Base-by-base conservation (phyloP, 768 basidiomycete genomes). In the Candolleomyces aberdarensis region DNA sequence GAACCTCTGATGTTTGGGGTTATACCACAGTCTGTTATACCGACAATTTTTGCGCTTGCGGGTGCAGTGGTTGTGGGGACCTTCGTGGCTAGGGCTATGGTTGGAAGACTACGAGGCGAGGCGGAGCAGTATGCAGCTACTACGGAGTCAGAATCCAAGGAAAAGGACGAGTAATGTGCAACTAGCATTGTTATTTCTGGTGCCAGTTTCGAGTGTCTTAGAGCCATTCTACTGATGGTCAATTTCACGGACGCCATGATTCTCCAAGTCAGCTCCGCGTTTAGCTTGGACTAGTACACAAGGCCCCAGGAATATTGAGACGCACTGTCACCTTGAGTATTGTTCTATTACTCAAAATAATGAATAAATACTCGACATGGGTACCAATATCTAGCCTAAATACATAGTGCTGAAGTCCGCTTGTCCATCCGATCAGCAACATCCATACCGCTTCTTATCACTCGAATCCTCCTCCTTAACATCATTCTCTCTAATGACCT, bases 401-500 rank as follows among this genome's bases (percentile, higher is more conserved):
- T 36, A 7, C 36, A 7, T 36, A 36, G 36, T 6, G 11, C 36
- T 36, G 32, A 36, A 36, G 36, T 36, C 36, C 36, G 11, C 6
- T 36, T 36, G 36, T 36, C 36, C 6, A 36, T 36, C 36, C 6
- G 36, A 8, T 36, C 36, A 36, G 36, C 36, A 36, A 36, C 36
- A 54, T 31, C 64, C 65, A 63, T 68, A 63, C 64, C 63, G 60
- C 48, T 62, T 64, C 57, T 32, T 53, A 17, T 56, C 64, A 50
- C 60, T 63, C 53, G 57, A 68, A 64, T 76, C 76, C 62, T 76
- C 78, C 67, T 88, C 87, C 13, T 71, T 64, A 3, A 86, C 81
- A 64, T 85, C 75, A 57, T 87, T 85, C 64, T 82, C 83, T 60
- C 86, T 73, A 60, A 88, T 86, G 19, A 88, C 85, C 68, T 87